Percentiles rank a stretch among this genome's conserved stretches.
Conservation (phyloP, 2,329 filamentous ascomycete species). For the Alternaria ethzedia region DNA sequence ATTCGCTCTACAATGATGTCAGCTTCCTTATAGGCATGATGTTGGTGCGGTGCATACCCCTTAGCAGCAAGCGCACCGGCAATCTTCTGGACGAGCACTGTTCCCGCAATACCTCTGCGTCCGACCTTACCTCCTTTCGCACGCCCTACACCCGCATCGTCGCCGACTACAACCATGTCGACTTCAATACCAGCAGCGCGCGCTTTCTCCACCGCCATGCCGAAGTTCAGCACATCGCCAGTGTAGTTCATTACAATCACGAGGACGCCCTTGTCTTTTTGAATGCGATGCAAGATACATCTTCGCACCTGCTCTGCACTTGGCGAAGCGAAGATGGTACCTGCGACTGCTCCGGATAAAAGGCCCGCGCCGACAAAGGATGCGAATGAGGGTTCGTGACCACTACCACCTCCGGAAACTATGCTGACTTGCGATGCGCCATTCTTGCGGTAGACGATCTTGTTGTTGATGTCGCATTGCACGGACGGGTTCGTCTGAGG, state of each 20-base stretch:
- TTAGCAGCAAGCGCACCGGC: conserved; percentile 79
- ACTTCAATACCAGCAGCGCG: conserved; percentile 77
- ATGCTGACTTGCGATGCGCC: conserved; percentile 70
- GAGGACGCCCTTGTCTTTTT: conserved; percentile 74
- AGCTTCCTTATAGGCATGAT: neutral
- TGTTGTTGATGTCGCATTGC: conserved; percentile 78
- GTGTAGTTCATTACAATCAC: conserved; percentile 98
- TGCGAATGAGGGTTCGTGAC: conserved; percentile 88
- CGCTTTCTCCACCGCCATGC: conserved; percentile 91
- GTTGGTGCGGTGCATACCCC: conserved; percentile 56
- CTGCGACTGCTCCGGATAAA: conserved; percentile 80
- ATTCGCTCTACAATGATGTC: conserved; percentile 42
- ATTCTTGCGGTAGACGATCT: conserved; percentile 61
- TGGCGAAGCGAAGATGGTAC: conserved; percentile 85
- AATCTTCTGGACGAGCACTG: conserved; percentile 90
- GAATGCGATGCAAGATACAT: conserved; percentile 75
- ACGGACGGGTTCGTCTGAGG: conserved; percentile 85
- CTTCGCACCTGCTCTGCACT: conserved; percentile 81
- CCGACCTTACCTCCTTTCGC: conserved; percentile 88
- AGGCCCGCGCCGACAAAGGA: conserved; percentile 84
- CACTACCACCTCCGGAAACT: conserved; percentile 86
- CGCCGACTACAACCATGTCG: conserved; percentile 90
- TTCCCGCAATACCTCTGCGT: conserved; percentile 86
- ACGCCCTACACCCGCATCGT: conserved; percentile 89
- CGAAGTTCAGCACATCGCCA: conserved; percentile 79